Conservation (phyloP, 352 stramenopile species). For the Peronosclerospora sorghi region DNA sequence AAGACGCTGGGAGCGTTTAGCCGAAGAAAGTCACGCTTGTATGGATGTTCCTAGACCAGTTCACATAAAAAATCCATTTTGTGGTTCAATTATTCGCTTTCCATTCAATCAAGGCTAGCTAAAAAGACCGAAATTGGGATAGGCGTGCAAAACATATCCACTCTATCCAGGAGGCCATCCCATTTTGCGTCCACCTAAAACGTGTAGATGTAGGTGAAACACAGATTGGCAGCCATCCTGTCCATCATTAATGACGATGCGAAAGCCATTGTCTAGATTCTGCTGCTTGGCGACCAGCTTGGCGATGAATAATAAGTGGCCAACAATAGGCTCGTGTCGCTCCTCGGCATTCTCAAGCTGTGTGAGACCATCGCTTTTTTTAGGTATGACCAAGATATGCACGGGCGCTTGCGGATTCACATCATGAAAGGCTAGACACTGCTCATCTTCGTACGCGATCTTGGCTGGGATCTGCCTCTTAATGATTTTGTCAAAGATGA, state of each 20-base stretch:
- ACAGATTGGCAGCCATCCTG: conserved; percentile 85
- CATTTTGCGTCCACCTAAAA: conserved; percentile 90
- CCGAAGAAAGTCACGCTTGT: conserved; percentile 73
- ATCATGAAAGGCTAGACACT: conserved; percentile 96
- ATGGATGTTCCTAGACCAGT: conserved; percentile 83
- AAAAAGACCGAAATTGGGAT: too few relatives aligned
- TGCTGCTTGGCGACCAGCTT: conserved; percentile 89
- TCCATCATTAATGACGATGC: conserved; percentile 98
- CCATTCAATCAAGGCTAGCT: too few relatives aligned
- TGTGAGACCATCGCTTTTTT: conserved; percentile 88
- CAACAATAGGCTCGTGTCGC: conserved; percentile 90
- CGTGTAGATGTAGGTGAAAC: conserved; percentile 90
- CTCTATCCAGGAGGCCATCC: conserved; percentile 87
- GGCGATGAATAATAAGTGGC: conserved; percentile 88
- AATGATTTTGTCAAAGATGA: conserved; percentile 99
- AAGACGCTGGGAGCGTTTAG: conserved; percentile 52
- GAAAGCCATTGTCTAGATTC: conserved; percentile 86
- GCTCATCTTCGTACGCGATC: conserved; percentile 94
- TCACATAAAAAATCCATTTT: conserved; percentile 17
- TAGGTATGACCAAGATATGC: conserved; percentile 97
- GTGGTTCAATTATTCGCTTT: too few relatives aligned
- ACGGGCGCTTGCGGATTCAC: conserved; percentile 92
- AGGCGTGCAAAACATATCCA: too few relatives aligned
- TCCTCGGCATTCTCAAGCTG: conserved; percentile 84
- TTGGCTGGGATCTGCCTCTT: conserved; percentile 87